These are phyloP conservation scores for Phytophthora tentaculata DNA, from an alignment of 352 stramenopile genomes.

Conservation along the genomic window DNA sequence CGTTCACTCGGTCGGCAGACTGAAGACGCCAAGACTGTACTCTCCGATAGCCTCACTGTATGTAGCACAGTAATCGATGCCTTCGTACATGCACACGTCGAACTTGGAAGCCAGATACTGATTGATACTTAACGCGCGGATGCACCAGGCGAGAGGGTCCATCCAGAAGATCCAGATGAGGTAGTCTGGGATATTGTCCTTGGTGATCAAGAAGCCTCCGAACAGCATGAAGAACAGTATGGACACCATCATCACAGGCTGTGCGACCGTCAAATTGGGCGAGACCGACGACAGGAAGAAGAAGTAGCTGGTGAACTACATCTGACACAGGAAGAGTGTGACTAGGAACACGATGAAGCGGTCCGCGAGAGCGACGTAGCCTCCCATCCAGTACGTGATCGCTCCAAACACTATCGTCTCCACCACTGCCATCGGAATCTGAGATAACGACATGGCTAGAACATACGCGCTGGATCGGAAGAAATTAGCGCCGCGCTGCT, in stretches of 20 bases:
- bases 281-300: slow-evolving; percentile 58
- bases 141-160: slow-evolving; percentile 72
- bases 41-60: slow-evolving; percentile 43
- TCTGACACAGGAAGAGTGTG: slow-evolving; percentile 68
- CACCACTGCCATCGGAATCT: slow-evolving; percentile 57
- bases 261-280: slow-evolving; percentile 58
- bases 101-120: slow-evolving; percentile 57
- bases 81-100: slow-evolving; percentile 54
- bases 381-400: slow-evolving; percentile 90
- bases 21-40: slow-evolving; percentile 55
- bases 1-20: slow-evolving; percentile 41
- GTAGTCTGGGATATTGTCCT: slow-evolving; percentile 59
- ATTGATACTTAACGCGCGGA: slow-evolving; percentile 60
- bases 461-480: slow-evolving; percentile 87
- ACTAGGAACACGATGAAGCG: slow-evolving; percentile 65
- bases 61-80: slow-evolving; percentile 53
- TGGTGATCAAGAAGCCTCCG: slow-evolving; percentile 66
- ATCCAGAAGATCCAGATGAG: slow-evolving; percentile 81
- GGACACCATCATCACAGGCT: slow-evolving; percentile 46
- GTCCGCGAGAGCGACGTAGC: slow-evolving; percentile 50
- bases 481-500: slow-evolving; percentile 89
- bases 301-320: slow-evolving; percentile 74
- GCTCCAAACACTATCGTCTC: slow-evolving; percentile 87
- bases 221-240: slow-evolving; percentile 75
- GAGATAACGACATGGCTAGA: slow-evolving; percentile 55